Conservation (phyloP, 306 rosid species). For the Quercus ilex region DNA sequence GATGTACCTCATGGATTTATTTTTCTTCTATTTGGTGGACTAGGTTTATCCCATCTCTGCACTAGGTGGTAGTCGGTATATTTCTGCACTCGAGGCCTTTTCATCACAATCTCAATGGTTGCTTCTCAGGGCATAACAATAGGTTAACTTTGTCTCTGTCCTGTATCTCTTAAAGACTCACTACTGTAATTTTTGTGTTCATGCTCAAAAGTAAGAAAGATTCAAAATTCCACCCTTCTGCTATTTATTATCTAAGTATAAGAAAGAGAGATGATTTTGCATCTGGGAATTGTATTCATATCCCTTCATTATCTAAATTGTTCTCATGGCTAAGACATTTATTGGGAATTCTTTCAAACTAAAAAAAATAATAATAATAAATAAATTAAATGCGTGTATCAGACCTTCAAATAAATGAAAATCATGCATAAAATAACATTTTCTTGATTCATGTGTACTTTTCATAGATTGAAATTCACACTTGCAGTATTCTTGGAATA, state of each 20-base stretch:
- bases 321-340: neutral
- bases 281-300: neutral
- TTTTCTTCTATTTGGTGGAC: slow-evolving; percentile 21
- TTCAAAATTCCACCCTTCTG: neutral
- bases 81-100: too few relatives aligned
- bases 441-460: neutral
- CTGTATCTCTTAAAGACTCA: neutral
- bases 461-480: neutral
- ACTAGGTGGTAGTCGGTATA: too few relatives aligned
- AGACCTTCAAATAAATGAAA: neutral
- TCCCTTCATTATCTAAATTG: neutral
- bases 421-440: neutral
- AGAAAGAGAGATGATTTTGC: neutral
- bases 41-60: slow-evolving; percentile 90
- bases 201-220: neutral
- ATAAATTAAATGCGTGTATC: neutral
- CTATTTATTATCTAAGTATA: neutral
- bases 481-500: neutral
- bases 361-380: too few relatives aligned
- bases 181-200: neutral
- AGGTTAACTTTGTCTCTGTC: neutral
- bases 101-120: too few relatives aligned
- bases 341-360: neutral
- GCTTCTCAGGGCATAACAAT: too few relatives aligned
- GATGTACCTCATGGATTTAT: slow-evolving; percentile 14